Base-by-base conservation (phyloP, 2,329 filamentous ascomycete species). In the Paradendryphiella salina region DNA sequence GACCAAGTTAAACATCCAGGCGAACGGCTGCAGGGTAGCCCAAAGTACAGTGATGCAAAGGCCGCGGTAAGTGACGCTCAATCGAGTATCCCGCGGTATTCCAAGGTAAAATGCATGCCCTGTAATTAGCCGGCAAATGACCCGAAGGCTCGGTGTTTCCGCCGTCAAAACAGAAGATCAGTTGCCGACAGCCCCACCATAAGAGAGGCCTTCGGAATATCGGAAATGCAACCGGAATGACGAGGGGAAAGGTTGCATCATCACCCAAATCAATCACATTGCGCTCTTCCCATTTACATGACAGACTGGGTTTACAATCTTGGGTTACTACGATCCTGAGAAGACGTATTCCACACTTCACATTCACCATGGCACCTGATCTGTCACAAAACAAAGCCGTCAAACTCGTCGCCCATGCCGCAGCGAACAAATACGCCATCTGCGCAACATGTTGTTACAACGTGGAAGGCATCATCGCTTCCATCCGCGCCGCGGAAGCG, bases 401-500 rank as follows among this genome's bases (percentile, higher is more conserved):
- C 20, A 65, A 63, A 64, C 82, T 86, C 63, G 79, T 85, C 63
- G 76, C 82, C 61, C 78, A 80, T 48, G 83, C 83, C 47, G 75
- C 77, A 38, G 72, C 76, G 18, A 80, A 80, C 62, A 76, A 79
- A 28, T 85, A 86, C 62, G 83, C 79, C 41, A 78, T 85, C 31
- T 81, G 82, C 7, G 82, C 79, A 55, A 84, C 83, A 76, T 85
- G 83, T 77, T 78, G 75, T 52, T 87, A 89, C 77, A 87, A 89
- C 65, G 75, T 89, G 51, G 87, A 90, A 74, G 83, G 83, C 39
- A 85, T 90, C 58, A 76, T 89, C 20, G 86, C 85, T 1, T 85
- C 83, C 3, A 83, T 89, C 38, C 80, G 81, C 59, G 87, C 87
- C 7, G 87, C 87, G 52, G 86, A 89, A 73, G 79, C 80, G 20